A percentile compares a stretch with the other conserved stretches of the same genome.
Conservation (phyloP, 2,329 filamentous ascomycete genomes). For the Penicillium olsonii region DNA sequence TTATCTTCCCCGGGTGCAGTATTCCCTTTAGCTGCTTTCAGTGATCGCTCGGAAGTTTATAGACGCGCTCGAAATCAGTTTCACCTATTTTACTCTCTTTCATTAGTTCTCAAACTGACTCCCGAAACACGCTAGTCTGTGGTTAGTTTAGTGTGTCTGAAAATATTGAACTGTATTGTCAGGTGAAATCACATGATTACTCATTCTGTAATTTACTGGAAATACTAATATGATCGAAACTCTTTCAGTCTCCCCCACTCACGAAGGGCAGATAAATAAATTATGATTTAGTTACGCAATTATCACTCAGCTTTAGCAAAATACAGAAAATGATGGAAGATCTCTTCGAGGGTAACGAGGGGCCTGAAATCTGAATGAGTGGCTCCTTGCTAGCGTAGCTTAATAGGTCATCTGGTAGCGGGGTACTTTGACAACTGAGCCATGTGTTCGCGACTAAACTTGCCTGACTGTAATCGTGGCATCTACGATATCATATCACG, state of each 20-base stretch:
- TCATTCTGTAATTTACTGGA: neutral
- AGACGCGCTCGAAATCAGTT: constrained; percentile 8
- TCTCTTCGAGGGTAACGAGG: neutral
- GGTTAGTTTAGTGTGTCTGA: neutral
- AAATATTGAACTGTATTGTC: neutral
- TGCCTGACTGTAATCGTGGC: neutral
- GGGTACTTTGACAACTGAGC: neutral
- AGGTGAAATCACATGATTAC: neutral
- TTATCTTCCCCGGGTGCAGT: constrained; percentile 16
- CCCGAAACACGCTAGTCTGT: constrained; percentile 1
- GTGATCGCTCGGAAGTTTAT: neutral
- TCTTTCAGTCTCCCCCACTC: no score
- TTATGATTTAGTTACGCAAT: no score
- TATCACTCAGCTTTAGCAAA: no score
- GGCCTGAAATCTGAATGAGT: neutral
- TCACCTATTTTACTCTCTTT: constrained; percentile 6
- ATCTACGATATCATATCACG: neutral
- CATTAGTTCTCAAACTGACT: no score
- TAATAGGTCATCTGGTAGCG: neutral
- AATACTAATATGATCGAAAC: no score
- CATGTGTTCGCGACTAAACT: neutral
- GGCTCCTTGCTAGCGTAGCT: neutral
- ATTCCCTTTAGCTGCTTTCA: constrained; percentile 8
- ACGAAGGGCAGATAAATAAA: no score
- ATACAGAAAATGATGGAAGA: no score